Percentiles rank a stretch among this genome's conserved stretches.
These are phyloP conservation scores for Suhomyces canberraensis DNA, from an alignment of 805 yeast species.

Conservation along the genomic window DNA sequence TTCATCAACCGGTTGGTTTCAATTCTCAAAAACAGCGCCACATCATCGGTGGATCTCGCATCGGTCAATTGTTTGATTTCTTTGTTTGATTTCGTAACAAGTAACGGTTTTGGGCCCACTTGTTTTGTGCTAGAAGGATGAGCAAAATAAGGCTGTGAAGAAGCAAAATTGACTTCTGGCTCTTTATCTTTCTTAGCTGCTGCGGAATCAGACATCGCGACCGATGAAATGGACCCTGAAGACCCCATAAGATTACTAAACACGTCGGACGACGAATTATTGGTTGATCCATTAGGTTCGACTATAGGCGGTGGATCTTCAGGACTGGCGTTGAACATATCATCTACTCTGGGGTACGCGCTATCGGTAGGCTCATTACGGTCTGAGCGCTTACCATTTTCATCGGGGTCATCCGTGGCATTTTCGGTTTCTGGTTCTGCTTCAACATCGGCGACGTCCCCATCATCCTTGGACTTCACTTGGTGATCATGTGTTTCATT, in stretches of 20 bases:
- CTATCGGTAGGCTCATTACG: neutral
- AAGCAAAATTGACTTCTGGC: neutral
- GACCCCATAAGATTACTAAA: slow-evolving; percentile 9
- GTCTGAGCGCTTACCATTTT: neutral
- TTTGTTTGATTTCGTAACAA: neutral
- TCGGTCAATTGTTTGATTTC: neutral
- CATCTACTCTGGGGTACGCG: neutral
- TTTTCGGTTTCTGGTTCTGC: neutral
- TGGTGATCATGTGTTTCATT: slow-evolving; percentile 59
- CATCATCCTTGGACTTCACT: neutral
- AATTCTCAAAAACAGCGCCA: slow-evolving; percentile 8
- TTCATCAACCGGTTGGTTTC: slow-evolving; percentile 9
- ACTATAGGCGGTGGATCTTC: neutral
- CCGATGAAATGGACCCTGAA: slow-evolving; percentile 3
- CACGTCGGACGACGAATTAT: slow-evolving; percentile 9
- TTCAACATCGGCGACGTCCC: neutral
- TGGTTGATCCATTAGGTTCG: neutral
- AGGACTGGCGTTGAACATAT: slow-evolving; percentile 3
- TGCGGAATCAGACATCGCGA: slow-evolving; percentile 2
- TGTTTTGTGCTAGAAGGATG: neutral
- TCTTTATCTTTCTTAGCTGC: slow-evolving; percentile 8
- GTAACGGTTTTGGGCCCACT: neutral
- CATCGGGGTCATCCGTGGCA: neutral
- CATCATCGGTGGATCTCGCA: slow-evolving; percentile 1
- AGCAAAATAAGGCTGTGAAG: slow-evolving; percentile 1